Percentiles rank a stretch among this genome's conserved stretches.
These are phyloP conservation scores for Apiotrichum sp. DNA, from an alignment of 1,284 basidiomycete genomes.

Conservation along the genomic window DNA sequence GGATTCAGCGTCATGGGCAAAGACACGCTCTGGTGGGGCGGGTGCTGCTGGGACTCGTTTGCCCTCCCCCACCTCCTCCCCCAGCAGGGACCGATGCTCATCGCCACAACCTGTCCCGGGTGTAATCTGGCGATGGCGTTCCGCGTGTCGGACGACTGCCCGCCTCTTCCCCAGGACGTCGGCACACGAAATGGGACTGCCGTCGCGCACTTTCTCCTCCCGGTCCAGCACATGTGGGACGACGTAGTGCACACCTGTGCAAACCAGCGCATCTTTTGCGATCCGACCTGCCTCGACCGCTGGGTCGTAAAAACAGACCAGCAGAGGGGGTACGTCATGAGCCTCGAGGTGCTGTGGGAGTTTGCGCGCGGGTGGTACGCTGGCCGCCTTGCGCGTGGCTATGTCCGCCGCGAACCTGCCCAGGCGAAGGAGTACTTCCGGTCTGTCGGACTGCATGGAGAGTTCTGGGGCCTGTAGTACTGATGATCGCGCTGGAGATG, in stretches of 20 bases:
- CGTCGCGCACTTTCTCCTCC: conserved; percentile 6
- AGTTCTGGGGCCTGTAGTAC: conserved; percentile 8
- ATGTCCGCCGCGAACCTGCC: conserved; percentile 3
- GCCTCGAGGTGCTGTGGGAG: conserved; percentile 7
- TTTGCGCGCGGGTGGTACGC: conserved; percentile 7
- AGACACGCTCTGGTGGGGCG: conserved; percentile 1
- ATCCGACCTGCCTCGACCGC: background rate
- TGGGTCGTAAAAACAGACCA: background rate
- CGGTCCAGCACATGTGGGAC: conserved; percentile 5
- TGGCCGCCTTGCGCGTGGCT: conserved; percentile 1
- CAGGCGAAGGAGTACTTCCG: conserved; percentile 11
- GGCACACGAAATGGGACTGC: background rate
- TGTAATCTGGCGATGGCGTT: conserved; percentile 1
- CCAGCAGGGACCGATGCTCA: background rate
- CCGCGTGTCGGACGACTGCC: background rate
- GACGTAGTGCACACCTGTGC: conserved; percentile 11
- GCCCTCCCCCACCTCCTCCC: conserved; percentile 1
- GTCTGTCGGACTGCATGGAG: background rate
- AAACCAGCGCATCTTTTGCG: conserved; percentile 7
- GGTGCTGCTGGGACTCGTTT: conserved; percentile 8
- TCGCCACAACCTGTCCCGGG: conserved; percentile 7
- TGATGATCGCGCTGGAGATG: no score
- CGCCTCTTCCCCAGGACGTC: background rate
- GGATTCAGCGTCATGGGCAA: conserved; percentile 11
- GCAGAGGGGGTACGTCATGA: conserved; percentile 5